Evolutionary conservation across 768 basidiomycete species (phyloP), one percentile per base, ranked within the genome.

Genomic region (Lentinula edodes): DNA sequence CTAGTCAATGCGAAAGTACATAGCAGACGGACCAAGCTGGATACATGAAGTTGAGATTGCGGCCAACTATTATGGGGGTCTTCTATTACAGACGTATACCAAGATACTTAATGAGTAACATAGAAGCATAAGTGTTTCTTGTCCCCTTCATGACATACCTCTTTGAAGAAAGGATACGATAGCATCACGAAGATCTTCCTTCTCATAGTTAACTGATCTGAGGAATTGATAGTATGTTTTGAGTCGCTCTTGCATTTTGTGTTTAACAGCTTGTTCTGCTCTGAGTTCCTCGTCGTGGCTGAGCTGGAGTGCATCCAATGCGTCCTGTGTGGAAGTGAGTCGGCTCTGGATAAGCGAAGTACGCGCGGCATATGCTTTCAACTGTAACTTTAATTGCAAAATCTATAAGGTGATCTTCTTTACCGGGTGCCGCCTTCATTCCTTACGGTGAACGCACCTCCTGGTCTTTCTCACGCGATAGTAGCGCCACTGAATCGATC

Each of bases 81-180:
- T 36, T 84, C 83, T 82, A 61, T 50, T 36, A 62, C 52, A 64
- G 5, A 50, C 10, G 34, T 39, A 46, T 42, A 58, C 42, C 13
- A 46, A 32, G 57, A 35, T 59, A 3, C 32, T 45, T 13, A n/a
- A 60, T 39, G 18, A 58, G 62, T 51, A 28, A 41, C 6, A 34
- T 15, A 43, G 39, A 43, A 28, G 1, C 35, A 8, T 45, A 23
- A 35, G 52, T 64, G 38, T 42, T 43, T 12, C 12, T 50, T 46
- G 12, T 5, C n/a, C 34, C 46, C 23, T 28, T 46, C 35, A 45
- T 36, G 18, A 73, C 82, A 43, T 65, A 87, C 87, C 82, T 83
- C 83, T 85, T 69, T 84, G 76, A n/a, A 84, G 76, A 46, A 88
- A 67, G 55, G 78, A 69, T 53, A 76, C 65, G 1, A 88, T 82